These are phyloP conservation scores for Sordariomycetes sp. DNA, from an alignment of 2,329 filamentous ascomycete species.

Conservation along the genomic window DNA sequence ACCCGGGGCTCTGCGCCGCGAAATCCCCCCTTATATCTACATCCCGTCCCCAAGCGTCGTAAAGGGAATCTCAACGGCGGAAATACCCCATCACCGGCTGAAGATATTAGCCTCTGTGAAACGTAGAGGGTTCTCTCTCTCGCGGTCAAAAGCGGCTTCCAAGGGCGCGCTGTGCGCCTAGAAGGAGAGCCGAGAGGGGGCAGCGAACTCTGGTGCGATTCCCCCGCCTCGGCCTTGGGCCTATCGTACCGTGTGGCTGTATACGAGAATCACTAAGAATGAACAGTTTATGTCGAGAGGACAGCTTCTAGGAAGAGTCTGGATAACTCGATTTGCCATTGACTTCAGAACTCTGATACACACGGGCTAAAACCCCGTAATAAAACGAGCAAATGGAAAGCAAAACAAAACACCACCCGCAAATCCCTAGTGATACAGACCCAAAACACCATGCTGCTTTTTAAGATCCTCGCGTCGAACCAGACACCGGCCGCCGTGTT, in stretches of 20 bases:
- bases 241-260: too few species aligned
- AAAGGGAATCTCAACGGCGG: constrained; percentile 21
- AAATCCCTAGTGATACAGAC: not conserved
- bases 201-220: constrained; percentile 15
- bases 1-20: constrained; percentile 15
- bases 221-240: too few species aligned
- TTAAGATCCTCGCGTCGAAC: not conserved
- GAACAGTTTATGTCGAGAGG: too few species aligned
- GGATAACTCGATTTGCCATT: not conserved
- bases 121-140: constrained; percentile 39
- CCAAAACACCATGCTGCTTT: not conserved
- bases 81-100: constrained; percentile 21
- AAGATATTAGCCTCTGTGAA: constrained; percentile 42
- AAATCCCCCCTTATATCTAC: constrained; percentile 17
- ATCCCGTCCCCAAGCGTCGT: constrained; percentile 10
- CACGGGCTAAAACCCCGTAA: not conserved
- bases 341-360: not conserved
- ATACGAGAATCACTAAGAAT: too few species aligned
- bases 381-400: not conserved
- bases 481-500: not conserved
- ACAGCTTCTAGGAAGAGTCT: not conserved
- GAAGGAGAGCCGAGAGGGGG: constrained; percentile 35
- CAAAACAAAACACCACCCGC: not conserved
- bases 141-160: constrained; percentile 43
- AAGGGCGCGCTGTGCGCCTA: constrained; percentile 46